Evolutionary conservation across 2,329 filamentous ascomycete genomes (phyloP).

Genomic region (Chrysosporium keratinophilum): DNA sequence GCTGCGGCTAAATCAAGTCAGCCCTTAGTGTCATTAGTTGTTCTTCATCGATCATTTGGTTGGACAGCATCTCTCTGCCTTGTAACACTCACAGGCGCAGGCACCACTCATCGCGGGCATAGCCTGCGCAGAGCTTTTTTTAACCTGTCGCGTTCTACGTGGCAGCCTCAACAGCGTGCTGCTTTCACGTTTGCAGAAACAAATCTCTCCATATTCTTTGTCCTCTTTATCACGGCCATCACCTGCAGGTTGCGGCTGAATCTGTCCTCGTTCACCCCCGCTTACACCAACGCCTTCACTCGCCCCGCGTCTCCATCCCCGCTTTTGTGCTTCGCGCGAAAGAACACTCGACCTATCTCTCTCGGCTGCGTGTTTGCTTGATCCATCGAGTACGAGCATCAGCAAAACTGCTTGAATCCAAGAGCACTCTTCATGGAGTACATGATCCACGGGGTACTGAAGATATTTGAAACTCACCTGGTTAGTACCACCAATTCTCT

Average conservation of each 20-base stretch:
- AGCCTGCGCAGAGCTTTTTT: not conserved
- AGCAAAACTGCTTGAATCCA: not conserved
- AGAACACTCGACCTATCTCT: not conserved
- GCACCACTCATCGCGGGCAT: slow-evolving; percentile 2
- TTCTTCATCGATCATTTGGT: not conserved
- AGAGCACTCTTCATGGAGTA: slow-evolving; percentile 1
- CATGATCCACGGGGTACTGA: not conserved
- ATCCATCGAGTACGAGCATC: not conserved
- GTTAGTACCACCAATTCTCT: not conserved
- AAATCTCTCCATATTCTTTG: not conserved
- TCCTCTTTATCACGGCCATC: not conserved
- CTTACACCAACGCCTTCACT: not conserved
- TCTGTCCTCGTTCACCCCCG: not conserved
- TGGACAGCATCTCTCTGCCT: not conserved
- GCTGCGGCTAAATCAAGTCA: slow-evolving; percentile 9
- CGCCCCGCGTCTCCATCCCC: not conserved
- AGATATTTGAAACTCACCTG: not conserved
- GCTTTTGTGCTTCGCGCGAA: not conserved
- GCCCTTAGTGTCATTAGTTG: slow-evolving; percentile 1
- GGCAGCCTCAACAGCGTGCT: not conserved
- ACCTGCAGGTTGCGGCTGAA: not conserved
- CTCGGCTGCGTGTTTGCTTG: not conserved
- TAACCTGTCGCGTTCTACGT: not conserved
- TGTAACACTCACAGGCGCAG: slow-evolving; percentile 4
- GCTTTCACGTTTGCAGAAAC: not conserved